phyloP scores from a whole-genome alignment of 2,329 filamentous ascomycete genomes.

The Calonectria henricotiae region DNA sequence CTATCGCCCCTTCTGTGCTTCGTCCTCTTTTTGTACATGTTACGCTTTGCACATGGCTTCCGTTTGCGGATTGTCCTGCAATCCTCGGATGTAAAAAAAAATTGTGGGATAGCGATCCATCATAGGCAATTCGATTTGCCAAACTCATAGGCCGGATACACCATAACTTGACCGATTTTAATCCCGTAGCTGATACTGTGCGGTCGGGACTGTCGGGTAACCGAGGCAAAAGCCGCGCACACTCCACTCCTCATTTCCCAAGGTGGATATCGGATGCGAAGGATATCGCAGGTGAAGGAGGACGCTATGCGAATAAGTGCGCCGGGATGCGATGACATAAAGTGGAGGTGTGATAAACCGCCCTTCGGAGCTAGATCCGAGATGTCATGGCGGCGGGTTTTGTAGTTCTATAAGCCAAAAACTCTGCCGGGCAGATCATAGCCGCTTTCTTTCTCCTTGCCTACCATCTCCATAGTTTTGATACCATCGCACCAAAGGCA shows the following conservation, averaged over 20 bases:
- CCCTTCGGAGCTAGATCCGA: conserved; percentile 3
- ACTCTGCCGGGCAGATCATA: not conserved
- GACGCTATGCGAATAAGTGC: conserved; percentile 13
- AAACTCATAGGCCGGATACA: not conserved
- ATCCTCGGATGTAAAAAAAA: not conserved
- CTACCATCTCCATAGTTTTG: not conserved
- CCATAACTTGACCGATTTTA: not conserved
- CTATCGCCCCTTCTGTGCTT: no score
- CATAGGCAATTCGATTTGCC: not conserved
- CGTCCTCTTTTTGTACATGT: no score
- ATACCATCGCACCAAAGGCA: not conserved
- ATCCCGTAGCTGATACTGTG: not conserved
- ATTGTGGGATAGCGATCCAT: no score
- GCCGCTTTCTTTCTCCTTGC: not conserved
- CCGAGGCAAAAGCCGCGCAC: not conserved
- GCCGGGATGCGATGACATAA: not conserved
- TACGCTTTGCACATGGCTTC: not conserved
- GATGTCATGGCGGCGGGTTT: not conserved
- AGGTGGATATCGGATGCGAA: conserved; percentile 39
- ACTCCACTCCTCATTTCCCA: conserved; percentile 28
- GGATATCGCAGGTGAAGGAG: conserved; percentile 34
- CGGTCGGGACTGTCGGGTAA: conserved; percentile 7
- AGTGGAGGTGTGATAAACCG: not conserved
- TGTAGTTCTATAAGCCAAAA: not conserved
- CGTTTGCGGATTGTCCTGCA: not conserved